Evolutionary conservation across 176 grass and related monocot species (phyloP), one percentile per base, ranked within the genome.

Genomic region (Phoenix roebelenii): DNA sequence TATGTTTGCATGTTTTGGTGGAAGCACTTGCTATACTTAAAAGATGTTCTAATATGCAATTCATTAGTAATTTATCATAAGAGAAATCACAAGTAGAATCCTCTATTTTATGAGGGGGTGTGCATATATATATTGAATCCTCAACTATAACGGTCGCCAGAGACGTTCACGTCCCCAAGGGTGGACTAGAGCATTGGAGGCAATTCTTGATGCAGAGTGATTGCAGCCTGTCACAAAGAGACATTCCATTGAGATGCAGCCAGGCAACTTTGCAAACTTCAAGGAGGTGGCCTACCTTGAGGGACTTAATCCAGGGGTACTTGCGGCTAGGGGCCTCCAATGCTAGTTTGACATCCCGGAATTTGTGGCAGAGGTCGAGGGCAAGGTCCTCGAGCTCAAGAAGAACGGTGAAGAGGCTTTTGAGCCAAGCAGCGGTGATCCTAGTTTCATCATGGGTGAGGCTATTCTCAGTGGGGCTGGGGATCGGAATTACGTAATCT

Each of bases 171-270:
- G 44, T 88, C 93, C 81, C 85, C 90, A 49, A 97, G 70, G 5
- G 78, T 88, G 50, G 70, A 55, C 19, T 78, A 79, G n/a, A 75
- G 84, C 5, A 67, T 68, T 97, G 87, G 23, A 65, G 48, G 52
- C 83, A 97, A 0, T 82, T 75, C 74, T 88, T 91, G 12, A 97
- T 65, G 73, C 66, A 80, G 3, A 97, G 81, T 0, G 81, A 80
- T 52, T 88, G 78, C 72, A 97, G 63, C 3, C 76, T 79, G 2
- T 87, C 93, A 14, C 87, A 91, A n/a, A 97, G 87, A 3, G 93
- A 66, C 52, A 97, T 67, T 7, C 93, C 93, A 12, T 97, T 81
- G 14, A 97, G 82, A 75, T 97, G 73, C 54, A 80, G 35, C 76
- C 79, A 92, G 4, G 70, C 22, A 23, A 80, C 87, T 69, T 76